A percentile compares a stretch with the other conserved stretches of the same genome.
These are phyloP conservation scores for Mycena citricolor DNA, from an alignment of 1,284 basidiomycete species.

Conservation along the genomic window DNA sequence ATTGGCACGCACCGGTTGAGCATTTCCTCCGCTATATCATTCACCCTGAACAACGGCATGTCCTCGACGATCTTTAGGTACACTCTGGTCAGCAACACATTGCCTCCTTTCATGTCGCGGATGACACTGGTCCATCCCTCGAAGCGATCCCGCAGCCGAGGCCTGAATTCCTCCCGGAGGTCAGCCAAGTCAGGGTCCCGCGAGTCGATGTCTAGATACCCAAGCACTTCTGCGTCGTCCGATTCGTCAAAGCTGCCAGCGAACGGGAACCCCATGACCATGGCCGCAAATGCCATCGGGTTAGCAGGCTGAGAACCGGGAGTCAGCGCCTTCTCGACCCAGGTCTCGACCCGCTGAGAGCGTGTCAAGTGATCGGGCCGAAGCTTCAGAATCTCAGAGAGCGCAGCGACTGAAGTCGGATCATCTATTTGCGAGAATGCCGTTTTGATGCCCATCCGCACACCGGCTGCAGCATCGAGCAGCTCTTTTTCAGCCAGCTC, in stretches of 20 bases:
- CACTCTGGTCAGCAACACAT: constrained; percentile 36
- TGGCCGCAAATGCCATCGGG: constrained; percentile 63
- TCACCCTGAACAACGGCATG: constrained; percentile 55
- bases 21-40: constrained; percentile 58
- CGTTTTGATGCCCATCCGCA: constrained; percentile 41
- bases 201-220: constrained; percentile 51
- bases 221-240: constrained; percentile 46
- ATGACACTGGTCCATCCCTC: constrained; percentile 52
- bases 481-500: constrained; percentile 53
- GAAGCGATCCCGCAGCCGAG: constrained; percentile 53
- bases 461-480: constrained; percentile 40
- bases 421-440: constrained; percentile 51
- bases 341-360: constrained; percentile 46
- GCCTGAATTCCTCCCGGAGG: constrained; percentile 57
- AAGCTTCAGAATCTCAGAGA: constrained; percentile 47
- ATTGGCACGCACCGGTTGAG: constrained; percentile 40
- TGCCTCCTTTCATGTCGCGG: constrained; percentile 36
- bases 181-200: constrained; percentile 58
- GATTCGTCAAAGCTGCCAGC: constrained; percentile 38
- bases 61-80: constrained; percentile 43
- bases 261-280: constrained; percentile 63
- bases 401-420: constrained; percentile 37
- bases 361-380: constrained; percentile 37
- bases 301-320: constrained; percentile 38
- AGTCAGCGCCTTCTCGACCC: constrained; percentile 52